These are phyloP conservation scores for Hyphodiscus sp. DNA, from an alignment of 2,329 filamentous ascomycete genomes.

Conservation along the genomic window DNA sequence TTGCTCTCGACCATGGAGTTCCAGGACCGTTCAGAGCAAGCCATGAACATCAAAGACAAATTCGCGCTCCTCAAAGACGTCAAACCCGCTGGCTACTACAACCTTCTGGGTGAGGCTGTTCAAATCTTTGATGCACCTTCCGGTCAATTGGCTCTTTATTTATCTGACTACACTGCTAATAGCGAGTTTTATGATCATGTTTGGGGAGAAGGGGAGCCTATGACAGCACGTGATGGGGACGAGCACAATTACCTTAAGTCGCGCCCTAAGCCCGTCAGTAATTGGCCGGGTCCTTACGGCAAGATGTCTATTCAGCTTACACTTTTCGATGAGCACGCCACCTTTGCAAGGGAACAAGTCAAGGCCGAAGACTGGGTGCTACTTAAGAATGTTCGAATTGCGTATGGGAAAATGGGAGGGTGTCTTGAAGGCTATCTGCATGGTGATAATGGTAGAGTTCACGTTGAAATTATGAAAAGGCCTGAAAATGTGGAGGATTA, in stretches of 20 bases:
- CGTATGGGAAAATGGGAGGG: slow-evolving; percentile 41
- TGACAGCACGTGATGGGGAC: slow-evolving; percentile 43
- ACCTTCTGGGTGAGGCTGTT: slow-evolving; percentile 68
- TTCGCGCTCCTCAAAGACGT: slow-evolving; percentile 61
- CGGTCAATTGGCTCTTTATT: slow-evolving; percentile 56
- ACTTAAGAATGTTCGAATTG: slow-evolving; percentile 68
- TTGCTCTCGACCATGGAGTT: slow-evolving; percentile 42
- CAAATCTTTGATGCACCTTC: slow-evolving; percentile 41
- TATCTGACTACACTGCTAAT: slow-evolving; percentile 81
- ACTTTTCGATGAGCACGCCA: slow-evolving; percentile 62
- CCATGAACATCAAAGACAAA: slow-evolving; percentile 45
- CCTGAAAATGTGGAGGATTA: slow-evolving; percentile 36
- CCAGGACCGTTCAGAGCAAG: slow-evolving; percentile 31
- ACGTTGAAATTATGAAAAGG: slow-evolving; percentile 46
- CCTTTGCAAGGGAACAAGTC: slow-evolving; percentile 49
- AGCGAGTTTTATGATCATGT: slow-evolving; percentile 45
- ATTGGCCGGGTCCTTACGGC: slow-evolving; percentile 73
- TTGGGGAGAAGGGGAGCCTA: slow-evolving; percentile 24
- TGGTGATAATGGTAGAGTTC: slow-evolving; percentile 54
- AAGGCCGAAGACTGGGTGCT: slow-evolving; percentile 54
- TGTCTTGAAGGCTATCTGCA: slow-evolving; percentile 69
- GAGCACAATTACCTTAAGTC: slow-evolving; percentile 44
- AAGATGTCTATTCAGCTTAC: slow-evolving; percentile 65
- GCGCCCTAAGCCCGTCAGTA: slow-evolving; percentile 27
- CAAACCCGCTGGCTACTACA: slow-evolving; percentile 47